Evolutionary conservation across 257 asterid genomes (phyloP).

Genomic region (Galeopsis tetrahit): DNA sequence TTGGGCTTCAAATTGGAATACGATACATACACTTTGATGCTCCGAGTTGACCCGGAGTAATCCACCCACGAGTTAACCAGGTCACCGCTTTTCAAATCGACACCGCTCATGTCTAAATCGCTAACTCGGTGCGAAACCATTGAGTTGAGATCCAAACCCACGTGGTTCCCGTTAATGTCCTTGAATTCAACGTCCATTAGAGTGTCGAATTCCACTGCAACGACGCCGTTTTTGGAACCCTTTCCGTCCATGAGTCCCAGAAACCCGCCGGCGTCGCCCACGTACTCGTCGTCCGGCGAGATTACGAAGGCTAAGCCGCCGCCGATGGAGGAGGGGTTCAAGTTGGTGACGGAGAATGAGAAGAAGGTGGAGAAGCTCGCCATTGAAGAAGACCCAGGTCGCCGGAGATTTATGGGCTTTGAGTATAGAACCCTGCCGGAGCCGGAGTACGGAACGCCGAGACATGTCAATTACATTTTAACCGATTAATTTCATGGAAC

Average conservation of each 20-base stretch:
- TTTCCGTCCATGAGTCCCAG: conserved; percentile 55
- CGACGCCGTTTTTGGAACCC: conserved; percentile 49
- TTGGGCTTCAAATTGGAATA: conserved; percentile 69
- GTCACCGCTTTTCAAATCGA: conserved; percentile 71
- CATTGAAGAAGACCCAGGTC: conserved; percentile 43
- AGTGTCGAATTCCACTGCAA: conserved; percentile 85
- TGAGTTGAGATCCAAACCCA: conserved; percentile 79
- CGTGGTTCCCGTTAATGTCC: conserved; percentile 86
- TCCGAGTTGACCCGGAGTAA: conserved; percentile 61
- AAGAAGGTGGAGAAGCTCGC: conserved; percentile 84
- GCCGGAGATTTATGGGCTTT: conserved; percentile 62
- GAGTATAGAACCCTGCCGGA: conserved; percentile 73
- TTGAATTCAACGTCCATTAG: conserved; percentile 75
- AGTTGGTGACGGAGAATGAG: conserved; percentile 68
- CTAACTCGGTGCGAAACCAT: conserved; percentile 59
- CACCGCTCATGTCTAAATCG: conserved; percentile 53
- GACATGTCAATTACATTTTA: conserved; percentile 12
- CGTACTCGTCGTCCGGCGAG: conserved; percentile 58
- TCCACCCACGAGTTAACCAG: conserved; percentile 86
- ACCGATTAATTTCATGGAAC: not conserved
- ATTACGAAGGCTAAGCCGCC: conserved; percentile 85
- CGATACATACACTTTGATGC: conserved; percentile 58
- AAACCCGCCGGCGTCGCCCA: conserved; percentile 83
- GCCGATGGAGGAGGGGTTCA: conserved; percentile 86
- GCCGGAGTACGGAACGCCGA: conserved; percentile 79